A percentile compares a stretch with the other conserved stretches of the same genome.
Conservation (phyloP, 345 rosid species). For the Bruguiera gymnorhiza region DNA sequence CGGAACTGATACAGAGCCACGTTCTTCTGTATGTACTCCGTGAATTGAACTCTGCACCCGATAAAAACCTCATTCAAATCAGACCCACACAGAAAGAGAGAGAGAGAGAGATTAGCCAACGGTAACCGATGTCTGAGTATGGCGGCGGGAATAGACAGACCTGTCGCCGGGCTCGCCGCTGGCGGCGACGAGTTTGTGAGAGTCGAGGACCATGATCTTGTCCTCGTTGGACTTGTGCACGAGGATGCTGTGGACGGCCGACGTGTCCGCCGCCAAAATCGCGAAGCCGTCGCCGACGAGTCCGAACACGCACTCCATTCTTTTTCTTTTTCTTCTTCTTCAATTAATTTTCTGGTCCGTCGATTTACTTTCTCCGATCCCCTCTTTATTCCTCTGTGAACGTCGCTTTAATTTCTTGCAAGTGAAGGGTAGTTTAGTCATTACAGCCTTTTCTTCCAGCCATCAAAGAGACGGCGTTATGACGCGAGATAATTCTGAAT, state of each 20-base stretch:
- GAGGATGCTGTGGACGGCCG: conserved; percentile 87
- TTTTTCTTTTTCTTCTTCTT: conserved; percentile 2
- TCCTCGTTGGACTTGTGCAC: conserved; percentile 93
- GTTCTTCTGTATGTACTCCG: conserved; percentile 96
- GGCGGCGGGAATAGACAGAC: conserved; percentile 31
- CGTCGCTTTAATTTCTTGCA: neutral
- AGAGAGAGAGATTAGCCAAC: too few species aligned
- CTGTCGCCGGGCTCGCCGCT: conserved; percentile 97
- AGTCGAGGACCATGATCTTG: conserved; percentile 94
- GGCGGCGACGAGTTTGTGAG: conserved; percentile 93
- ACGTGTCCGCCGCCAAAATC: conserved; percentile 76
- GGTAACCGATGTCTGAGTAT: too few species aligned
- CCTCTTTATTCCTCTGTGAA: neutral
- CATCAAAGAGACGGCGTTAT: too few species aligned
- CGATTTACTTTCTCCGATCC: neutral
- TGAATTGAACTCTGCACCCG: conserved; percentile 74
- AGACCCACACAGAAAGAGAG: too few species aligned
- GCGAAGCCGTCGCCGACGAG: conserved; percentile 86
- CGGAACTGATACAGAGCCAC: conserved; percentile 87
- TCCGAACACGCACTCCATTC: conserved; percentile 96
- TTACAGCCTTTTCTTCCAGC: neutral
- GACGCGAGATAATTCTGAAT: too few species aligned
- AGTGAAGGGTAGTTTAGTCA: neutral
- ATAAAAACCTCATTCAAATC: neutral
- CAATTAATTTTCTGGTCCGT: neutral